Evolutionary conservation across 1,139 yeast genomes (phyloP).

Genomic region (Kodamaea derodonti): DNA sequence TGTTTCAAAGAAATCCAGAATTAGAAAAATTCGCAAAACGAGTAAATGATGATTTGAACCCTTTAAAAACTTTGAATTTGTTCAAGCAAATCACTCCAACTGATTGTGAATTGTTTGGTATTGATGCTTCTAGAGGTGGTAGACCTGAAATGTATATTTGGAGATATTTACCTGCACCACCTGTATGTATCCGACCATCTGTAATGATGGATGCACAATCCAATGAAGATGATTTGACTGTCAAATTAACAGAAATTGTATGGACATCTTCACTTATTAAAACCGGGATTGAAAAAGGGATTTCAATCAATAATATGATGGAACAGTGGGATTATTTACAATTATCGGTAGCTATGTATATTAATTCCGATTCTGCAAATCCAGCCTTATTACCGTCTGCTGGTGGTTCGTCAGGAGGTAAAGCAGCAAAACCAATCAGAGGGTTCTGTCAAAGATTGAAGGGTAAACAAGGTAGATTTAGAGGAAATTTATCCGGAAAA

Average conservation of each 20-base stretch:
- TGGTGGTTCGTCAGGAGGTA: conserved; percentile 56
- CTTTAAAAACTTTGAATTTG: conserved; percentile 79
- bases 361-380: conserved; percentile 92
- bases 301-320: conserved; percentile 87
- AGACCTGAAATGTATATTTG: conserved; percentile 96
- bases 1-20: conserved; percentile 74
- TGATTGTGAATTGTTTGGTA: conserved; percentile 90
- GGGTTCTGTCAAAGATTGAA: conserved; percentile 96
- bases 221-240: conserved; percentile 96
- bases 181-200: conserved; percentile 97
- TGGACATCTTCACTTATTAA: conserved; percentile 92
- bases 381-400: conserved; percentile 68
- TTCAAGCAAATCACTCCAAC: conserved; percentile 81
- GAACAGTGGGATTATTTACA: conserved; percentile 99
- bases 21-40: conserved; percentile 81
- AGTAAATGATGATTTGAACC: conserved; percentile 92
- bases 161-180: conserved; percentile 98
- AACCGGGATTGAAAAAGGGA: conserved; percentile 94
- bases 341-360: conserved; percentile 93
- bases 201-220: conserved; percentile 92
- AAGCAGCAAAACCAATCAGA: conserved; percentile 75
- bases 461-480: conserved; percentile 98
- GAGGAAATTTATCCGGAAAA: conserved; percentile 97
- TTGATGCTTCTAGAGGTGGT: conserved; percentile 83
- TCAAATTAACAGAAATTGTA: conserved; percentile 91